Evolutionary conservation across 352 stramenopile species (phyloP).

Genomic region (Globisporangium paroecandrum): DNA sequence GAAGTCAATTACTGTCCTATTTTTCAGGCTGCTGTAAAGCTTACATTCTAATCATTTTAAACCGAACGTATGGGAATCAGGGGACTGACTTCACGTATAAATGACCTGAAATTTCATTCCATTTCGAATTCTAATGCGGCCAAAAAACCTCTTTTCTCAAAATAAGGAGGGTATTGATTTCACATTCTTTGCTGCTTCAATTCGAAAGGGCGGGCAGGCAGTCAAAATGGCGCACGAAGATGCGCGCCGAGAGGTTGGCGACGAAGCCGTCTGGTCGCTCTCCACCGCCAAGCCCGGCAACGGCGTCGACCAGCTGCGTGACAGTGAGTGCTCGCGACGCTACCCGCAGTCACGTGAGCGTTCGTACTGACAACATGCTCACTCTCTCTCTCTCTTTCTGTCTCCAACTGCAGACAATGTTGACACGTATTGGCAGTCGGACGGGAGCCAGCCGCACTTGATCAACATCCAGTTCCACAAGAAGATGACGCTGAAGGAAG

Average conservation of each 20-base stretch:
- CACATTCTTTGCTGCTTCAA: neutral
- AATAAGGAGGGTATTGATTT: neutral
- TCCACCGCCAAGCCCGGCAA: constrained; percentile 97
- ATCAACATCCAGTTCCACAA: constrained; percentile 98
- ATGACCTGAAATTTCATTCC: neutral
- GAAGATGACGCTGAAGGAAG: constrained; percentile 91
- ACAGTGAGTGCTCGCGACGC: constrained; percentile 56
- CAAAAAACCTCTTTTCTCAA: neutral
- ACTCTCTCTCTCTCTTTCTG: neutral
- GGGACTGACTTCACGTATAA: too few species aligned
- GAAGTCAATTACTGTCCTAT: neutral
- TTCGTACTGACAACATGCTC: constrained; percentile 5
- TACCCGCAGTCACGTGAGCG: neutral
- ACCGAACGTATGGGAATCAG: neutral
- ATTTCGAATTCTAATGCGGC: neutral
- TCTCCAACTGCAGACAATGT: constrained; percentile 65
- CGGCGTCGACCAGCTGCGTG: constrained; percentile 95
- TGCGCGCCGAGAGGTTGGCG: constrained; percentile 62
- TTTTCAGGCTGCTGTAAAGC: neutral
- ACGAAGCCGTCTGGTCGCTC: constrained; percentile 94
- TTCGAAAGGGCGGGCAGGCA: neutral
- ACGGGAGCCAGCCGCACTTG: constrained; percentile 92
- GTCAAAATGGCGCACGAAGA: constrained; percentile 12
- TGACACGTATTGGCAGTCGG: constrained; percentile 98
- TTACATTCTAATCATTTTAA: neutral